Conservation (phyloP, 2,329 filamentous ascomycete species). For the Trichophyton benhamiae region DNA sequence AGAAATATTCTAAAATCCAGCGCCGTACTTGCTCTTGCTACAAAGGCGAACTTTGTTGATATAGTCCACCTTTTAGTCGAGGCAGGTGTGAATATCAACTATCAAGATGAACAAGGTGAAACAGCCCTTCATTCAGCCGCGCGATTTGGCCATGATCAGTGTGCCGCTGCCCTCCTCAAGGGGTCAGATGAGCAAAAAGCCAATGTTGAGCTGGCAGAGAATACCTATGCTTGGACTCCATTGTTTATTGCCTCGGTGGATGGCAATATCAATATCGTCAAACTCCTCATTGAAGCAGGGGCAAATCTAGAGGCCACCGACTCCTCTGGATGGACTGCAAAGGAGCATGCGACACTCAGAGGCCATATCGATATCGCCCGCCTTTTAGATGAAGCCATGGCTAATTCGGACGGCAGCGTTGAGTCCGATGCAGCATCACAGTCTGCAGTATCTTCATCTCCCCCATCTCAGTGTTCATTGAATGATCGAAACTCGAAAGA, state of each 20-base stretch:
- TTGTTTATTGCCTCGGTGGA: slow-evolving; percentile 87
- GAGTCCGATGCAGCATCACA: slow-evolving; percentile 23
- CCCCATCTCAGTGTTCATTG: slow-evolving; percentile 28
- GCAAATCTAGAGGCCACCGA: slow-evolving; percentile 64
- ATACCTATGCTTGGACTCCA: slow-evolving; percentile 87
- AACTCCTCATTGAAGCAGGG: slow-evolving; percentile 65
- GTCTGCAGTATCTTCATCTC: slow-evolving; percentile 25
- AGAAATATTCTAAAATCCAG: slow-evolving; percentile 69
- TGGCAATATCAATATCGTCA: slow-evolving; percentile 61
- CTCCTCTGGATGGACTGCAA: slow-evolving; percentile 84
- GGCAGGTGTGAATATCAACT: slow-evolving; percentile 85
- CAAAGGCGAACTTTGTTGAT: slow-evolving; percentile 69
- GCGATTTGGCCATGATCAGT: slow-evolving; percentile 71
- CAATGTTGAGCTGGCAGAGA: slow-evolving; percentile 65
- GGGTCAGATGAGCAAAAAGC: slow-evolving; percentile 59
- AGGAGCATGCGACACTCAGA: slow-evolving; percentile 80
- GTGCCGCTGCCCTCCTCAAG: slow-evolving; percentile 61
- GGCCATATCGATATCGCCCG: slow-evolving; percentile 74
- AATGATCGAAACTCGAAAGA: slow-evolving; percentile 31
- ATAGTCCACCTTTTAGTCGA: slow-evolving; percentile 83
- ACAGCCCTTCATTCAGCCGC: slow-evolving; percentile 86
- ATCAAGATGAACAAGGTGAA: slow-evolving; percentile 79
- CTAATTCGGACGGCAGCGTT: slow-evolving; percentile 15
- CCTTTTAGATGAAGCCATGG: slow-evolving; percentile 49
- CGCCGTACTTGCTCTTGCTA: slow-evolving; percentile 74